Evolutionary conservation across 148 eudicot genomes (phyloP).

Genomic region (Rhododendron williamsianum): DNA sequence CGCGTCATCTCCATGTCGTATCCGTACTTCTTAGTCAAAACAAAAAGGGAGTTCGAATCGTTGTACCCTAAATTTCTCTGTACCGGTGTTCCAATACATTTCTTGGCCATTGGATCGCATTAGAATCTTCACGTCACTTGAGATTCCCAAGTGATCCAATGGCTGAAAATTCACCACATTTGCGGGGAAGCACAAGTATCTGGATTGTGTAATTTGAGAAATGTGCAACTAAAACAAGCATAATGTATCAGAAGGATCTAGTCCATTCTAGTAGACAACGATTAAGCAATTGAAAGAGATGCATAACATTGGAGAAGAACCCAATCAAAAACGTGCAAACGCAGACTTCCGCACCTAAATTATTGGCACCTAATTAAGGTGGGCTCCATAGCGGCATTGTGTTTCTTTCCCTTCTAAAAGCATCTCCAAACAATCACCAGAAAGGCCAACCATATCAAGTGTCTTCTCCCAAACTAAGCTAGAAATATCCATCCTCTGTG

Average conservation of each 20-base stretch:
- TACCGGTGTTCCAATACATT: neutral
- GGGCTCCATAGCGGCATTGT: conserved; percentile 10
- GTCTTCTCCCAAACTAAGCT: conserved; percentile 28
- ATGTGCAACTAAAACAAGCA: neutral
- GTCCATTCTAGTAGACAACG: neutral
- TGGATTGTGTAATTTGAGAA: neutral
- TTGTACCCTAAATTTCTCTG: neutral
- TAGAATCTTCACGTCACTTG: neutral
- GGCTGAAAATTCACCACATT: neutral
- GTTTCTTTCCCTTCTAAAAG: conserved; percentile 17
- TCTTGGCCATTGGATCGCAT: neutral
- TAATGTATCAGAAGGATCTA: neutral
- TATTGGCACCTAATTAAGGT: neutral
- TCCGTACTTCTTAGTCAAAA: neutral
- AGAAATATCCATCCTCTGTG: conserved; percentile 16
- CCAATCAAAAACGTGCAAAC: neutral
- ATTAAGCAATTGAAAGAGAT: neutral
- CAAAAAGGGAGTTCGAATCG: neutral
- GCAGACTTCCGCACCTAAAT: neutral
- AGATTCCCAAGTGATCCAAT: neutral
- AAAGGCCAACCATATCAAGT: conserved; percentile 25
- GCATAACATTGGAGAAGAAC: neutral
- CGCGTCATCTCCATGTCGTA: neutral
- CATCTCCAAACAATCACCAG: conserved; percentile 21
- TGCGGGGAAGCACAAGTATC: neutral